Percentiles rank a stretch among this genome's conserved stretches.
These are phyloP conservation scores for Hibiscus tridactylites DNA, from an alignment of 345 rosid species.

Conservation along the genomic window DNA sequence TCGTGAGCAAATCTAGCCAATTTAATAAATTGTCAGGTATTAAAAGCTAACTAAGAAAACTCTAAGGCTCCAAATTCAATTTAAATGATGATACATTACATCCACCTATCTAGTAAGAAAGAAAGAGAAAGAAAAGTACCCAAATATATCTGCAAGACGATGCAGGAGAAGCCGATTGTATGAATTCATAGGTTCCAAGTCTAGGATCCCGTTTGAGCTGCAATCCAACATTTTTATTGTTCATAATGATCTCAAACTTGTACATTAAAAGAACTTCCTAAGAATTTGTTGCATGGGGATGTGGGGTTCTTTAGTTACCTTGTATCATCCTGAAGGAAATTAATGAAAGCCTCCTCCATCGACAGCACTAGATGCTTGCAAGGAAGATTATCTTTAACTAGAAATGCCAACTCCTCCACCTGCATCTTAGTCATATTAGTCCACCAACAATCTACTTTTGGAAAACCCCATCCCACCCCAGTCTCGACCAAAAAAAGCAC, in stretches of 20 bases:
- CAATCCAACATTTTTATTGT: slow-evolving; percentile 11
- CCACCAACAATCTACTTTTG: background rate
- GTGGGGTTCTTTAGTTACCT: slow-evolving; percentile 17
- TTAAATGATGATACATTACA: background rate
- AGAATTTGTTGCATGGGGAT: background rate
- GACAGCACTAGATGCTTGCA: slow-evolving; percentile 59
- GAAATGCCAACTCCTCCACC: slow-evolving; percentile 65
- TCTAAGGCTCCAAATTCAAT: background rate
- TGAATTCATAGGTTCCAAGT: slow-evolving; percentile 65
- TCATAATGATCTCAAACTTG: background rate
- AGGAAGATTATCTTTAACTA: slow-evolving; percentile 55
- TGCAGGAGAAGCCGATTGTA: slow-evolving; percentile 62
- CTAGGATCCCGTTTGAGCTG: slow-evolving; percentile 48
- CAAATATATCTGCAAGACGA: slow-evolving; percentile 64
- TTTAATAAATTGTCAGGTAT: slow-evolving; percentile 1
- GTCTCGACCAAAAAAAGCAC: background rate
- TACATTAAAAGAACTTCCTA: background rate
- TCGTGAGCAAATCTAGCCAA: slow-evolving; percentile 51
- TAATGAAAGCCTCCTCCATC: slow-evolving; percentile 49
- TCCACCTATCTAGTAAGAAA: background rate
- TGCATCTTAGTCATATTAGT: slow-evolving; percentile 8
- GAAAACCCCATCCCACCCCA: background rate
- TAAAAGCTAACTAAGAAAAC: background rate
- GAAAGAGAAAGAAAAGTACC: slow-evolving; percentile 23
- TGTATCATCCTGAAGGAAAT: slow-evolving; percentile 38